Base-by-base conservation (phyloP, 2,329 filamentous ascomycete species). In the Rhytidhysteron rufulum region DNA sequence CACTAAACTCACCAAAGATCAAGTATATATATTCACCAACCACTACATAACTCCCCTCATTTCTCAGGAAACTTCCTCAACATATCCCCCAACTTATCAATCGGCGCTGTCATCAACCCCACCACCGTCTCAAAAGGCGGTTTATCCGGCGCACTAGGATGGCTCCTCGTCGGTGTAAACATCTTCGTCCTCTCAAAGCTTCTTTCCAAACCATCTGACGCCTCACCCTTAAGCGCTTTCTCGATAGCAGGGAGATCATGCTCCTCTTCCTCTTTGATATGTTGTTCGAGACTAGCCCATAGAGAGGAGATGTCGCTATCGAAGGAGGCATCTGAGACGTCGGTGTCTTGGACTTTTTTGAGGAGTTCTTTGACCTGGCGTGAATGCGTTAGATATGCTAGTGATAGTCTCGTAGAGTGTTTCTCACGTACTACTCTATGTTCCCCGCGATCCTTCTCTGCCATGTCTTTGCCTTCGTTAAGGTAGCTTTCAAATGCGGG, bases 111-210 rank as follows among this genome's bases (percentile, higher is more conserved):
- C 56, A 83, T 45, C 17, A 83, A 48, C 0, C 74, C 77, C 42
- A 69, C 70, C 0, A 69, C 74, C 0, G 72, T 77, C 65, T 82
- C 77, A 43, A 79, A 81, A 0, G 73, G 74, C 3, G 76, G 75
- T 25, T 70, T 69, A 44, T 77, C 68, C 0, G 72, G 72, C 2
- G 54, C 61, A 18, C 39, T 49, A 19, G 62, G 60, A 42, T 65
- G 61, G 27, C 46, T 53, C 17, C 58, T 43, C 2, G 54, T 57
- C 3, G 57, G 61, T 9, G 60, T 48, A 32, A 64, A 60, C 17
- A 41, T 45, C 45, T 63, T 66, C 13, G 58, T 61, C 18, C 55
- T 40, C 11, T 39, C 49, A 39, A 66, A 65, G 17, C 40, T 53
- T 29, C 51, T 57, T 4, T 58, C 57, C 18, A 65, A 33, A 7